Conservation (phyloP, 23 red algal species). For the Pyropia yezoensis region DNA sequence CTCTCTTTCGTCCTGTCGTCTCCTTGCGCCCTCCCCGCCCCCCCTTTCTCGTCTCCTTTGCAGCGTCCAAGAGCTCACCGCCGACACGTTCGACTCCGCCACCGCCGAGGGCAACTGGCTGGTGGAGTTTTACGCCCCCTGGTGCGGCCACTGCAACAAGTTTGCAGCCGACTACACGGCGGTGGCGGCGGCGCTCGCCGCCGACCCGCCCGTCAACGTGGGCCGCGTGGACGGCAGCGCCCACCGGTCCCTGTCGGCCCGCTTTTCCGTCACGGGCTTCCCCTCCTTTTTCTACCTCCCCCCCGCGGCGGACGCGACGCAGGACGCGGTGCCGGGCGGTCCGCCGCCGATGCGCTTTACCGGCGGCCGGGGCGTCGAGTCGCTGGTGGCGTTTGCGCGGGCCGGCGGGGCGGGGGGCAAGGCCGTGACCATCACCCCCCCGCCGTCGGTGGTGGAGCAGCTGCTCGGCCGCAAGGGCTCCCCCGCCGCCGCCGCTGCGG, state of each 20-base stretch:
- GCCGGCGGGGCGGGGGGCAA: no score
- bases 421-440: no score
- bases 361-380: background rate
- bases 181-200: background rate
- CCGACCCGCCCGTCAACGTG: background rate
- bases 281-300: background rate
- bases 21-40: no score
- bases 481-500: no score
- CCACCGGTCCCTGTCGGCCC: background rate
- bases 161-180: background rate
- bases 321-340: background rate
- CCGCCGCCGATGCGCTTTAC: background rate
- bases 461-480: no score
- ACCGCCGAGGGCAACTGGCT: background rate
- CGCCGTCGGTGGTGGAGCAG: no score
- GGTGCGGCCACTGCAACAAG: slow-evolving; percentile 3
- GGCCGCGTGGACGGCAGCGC: background rate
- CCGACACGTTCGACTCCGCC: no score
- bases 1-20: no score
- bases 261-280: background rate
- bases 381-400: background rate
- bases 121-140: background rate
- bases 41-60: no score
- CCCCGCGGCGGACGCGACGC: no score
- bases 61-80: no score